These are phyloP conservation scores for Tylopilus sp. DNA, from an alignment of 768 basidiomycete species.

Conservation along the genomic window DNA sequence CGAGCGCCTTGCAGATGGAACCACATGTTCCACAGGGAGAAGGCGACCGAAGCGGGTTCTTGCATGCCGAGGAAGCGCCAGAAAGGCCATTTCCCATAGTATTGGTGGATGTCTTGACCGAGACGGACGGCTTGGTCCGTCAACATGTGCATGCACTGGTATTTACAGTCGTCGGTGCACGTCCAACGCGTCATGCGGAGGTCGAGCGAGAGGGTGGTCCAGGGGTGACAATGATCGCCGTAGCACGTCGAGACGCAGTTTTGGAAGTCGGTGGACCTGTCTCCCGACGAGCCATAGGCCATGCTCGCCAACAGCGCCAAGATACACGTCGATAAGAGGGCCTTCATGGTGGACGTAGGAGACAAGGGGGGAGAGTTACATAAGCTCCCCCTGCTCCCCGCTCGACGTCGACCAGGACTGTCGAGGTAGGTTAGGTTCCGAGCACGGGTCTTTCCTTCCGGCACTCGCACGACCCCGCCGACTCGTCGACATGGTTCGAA, in stretches of 20 bases:
- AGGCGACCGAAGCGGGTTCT: constrained; percentile 89
- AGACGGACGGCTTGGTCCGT: constrained; percentile 51
- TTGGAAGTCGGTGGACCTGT: constrained; percentile 34
- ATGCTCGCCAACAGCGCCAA: constrained; percentile 11
- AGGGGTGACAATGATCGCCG: constrained; percentile 29
- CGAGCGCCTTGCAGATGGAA: constrained; percentile 63
- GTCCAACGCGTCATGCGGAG: constrained; percentile 80
- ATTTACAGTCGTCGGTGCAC: constrained; percentile 85
- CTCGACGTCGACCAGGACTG: neutral
- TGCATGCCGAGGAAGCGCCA: constrained; percentile 86
- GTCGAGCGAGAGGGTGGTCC: constrained; percentile 44
- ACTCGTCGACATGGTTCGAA: constrained; percentile 34
- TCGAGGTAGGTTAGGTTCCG: neutral
- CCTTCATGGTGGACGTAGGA: constrained; percentile 16
- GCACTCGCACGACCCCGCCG: neutral
- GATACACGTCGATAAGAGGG: constrained; percentile 8
- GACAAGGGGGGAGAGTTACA: constrained; percentile 5
- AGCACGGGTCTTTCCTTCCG: too few relatives aligned
- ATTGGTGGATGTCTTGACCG: constrained; percentile 61
- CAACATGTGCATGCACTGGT: constrained; percentile 80
- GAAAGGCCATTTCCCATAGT: constrained; percentile 98
- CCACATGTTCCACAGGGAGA: constrained; percentile 84
- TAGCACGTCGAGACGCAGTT: constrained; percentile 37
- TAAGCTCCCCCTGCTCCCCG: constrained; percentile 9
- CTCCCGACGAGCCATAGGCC: constrained; percentile 29